These are phyloP conservation scores for Beauveria pseudobassiana DNA, from an alignment of 2,329 filamentous ascomycete species.

Conservation along the genomic window DNA sequence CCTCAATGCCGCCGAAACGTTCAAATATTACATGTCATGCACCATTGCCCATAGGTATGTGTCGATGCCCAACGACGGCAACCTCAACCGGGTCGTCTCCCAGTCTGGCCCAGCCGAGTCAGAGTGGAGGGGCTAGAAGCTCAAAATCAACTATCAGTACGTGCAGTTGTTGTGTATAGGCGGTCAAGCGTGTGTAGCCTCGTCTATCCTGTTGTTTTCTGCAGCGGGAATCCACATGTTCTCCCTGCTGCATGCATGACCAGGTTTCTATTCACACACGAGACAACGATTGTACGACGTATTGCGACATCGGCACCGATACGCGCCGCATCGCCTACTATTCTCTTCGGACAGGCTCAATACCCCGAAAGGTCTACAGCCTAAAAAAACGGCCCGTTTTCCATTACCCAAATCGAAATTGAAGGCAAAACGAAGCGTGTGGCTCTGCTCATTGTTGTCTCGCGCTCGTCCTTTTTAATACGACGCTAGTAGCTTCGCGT, in stretches of 20 bases:
- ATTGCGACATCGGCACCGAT: not conserved
- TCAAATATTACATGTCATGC: not conserved
- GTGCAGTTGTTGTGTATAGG: not conserved
- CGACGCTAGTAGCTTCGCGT: not conserved
- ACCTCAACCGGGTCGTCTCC: not conserved
- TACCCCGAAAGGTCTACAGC: not conserved
- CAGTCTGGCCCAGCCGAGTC: not conserved
- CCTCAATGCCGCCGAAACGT: not conserved
- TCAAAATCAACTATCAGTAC: not conserved
- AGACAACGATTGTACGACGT: not conserved
- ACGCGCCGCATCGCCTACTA: too few relatives aligned
- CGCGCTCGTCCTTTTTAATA: not conserved
- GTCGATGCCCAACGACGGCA: not conserved
- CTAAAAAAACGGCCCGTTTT: not conserved
- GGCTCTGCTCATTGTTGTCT: not conserved
- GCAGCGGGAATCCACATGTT: conserved; percentile 5
- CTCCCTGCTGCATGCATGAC: not conserved
- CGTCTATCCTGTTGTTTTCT: not conserved
- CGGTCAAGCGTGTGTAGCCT: not conserved
- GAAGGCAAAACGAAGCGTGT: not conserved
- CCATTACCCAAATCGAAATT: too few relatives aligned
- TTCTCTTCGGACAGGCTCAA: not conserved
- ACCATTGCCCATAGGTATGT: not conserved
- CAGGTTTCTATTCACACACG: not conserved
- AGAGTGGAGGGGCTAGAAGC: conserved; percentile 1